Percentiles rank a stretch among this genome's conserved stretches.
phyloP scores from a whole-genome alignment of 208 protist species.

The Leishmania major region DNA sequence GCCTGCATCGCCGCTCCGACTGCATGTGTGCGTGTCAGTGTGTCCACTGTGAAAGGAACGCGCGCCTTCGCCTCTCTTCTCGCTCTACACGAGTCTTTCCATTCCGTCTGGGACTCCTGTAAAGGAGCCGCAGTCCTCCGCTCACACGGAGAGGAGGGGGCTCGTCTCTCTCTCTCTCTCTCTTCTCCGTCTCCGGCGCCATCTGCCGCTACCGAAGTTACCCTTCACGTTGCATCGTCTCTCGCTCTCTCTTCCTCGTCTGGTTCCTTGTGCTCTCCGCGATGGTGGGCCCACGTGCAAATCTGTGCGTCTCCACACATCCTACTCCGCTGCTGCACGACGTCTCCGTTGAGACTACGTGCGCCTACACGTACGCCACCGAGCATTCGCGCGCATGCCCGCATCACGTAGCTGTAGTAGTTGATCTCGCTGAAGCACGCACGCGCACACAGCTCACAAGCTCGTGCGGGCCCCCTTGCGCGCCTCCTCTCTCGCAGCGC shows the following conservation, averaged over 20 bases:
- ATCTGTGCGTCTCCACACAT: background rate
- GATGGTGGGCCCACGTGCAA: background rate
- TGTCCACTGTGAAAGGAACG: background rate
- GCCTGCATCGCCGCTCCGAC: background rate
- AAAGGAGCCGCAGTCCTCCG: background rate
- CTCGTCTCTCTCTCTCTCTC: background rate
- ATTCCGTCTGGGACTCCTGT: background rate
- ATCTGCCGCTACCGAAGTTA: background rate
- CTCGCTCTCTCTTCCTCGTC: background rate
- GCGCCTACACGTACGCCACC: too few relatives aligned
- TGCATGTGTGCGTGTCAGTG: background rate
- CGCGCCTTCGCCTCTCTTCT: background rate
- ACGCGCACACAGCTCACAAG: background rate
- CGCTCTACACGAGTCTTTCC: background rate
- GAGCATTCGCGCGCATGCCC: too few relatives aligned
- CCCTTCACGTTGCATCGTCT: background rate
- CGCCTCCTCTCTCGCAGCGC: background rate
- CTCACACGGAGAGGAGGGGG: background rate
- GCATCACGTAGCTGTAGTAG: too few relatives aligned
- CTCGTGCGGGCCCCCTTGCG: background rate
- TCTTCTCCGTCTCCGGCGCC: background rate
- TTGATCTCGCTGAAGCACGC: too few relatives aligned
- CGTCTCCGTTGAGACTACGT: background rate
- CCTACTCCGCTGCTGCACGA: background rate
- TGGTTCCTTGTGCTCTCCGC: slow-evolving; percentile 6